These are phyloP conservation scores for Ceratobasidium sp. DNA, from an alignment of 1,284 basidiomycete genomes.

Conservation along the genomic window DNA sequence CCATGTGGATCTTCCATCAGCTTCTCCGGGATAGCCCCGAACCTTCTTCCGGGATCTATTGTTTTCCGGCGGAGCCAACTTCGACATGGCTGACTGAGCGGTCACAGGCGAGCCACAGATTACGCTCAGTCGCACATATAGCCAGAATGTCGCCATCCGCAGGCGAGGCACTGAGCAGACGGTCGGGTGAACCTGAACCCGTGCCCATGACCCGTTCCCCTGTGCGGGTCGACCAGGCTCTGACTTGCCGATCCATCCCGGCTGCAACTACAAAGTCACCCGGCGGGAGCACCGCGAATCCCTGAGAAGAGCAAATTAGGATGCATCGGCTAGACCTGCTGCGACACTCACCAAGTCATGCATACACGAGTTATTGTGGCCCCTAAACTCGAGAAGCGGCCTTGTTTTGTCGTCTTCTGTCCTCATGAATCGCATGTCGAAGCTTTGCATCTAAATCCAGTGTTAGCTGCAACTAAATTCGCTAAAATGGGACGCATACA, in stretches of 20 bases:
- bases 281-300: slow-evolving; percentile 23
- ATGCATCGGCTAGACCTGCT: neutral
- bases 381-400: slow-evolving; percentile 14
- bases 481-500: neutral
- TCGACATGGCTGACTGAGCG: slow-evolving; percentile 17
- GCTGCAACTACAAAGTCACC: slow-evolving; percentile 37
- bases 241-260: slow-evolving; percentile 31
- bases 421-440: slow-evolving; percentile 36
- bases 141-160: slow-evolving; percentile 20
- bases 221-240: slow-evolving; percentile 34
- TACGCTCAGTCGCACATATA: neutral
- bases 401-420: slow-evolving; percentile 24
- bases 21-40: slow-evolving; percentile 15
- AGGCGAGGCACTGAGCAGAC: neutral
- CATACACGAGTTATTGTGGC: slow-evolving; percentile 32
- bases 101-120: neutral
- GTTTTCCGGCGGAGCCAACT: slow-evolving; percentile 21
- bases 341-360: slow-evolving; percentile 27
- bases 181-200: neutral
- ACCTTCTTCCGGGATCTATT: neutral
- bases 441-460: slow-evolving; percentile 13
- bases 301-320: neutral
- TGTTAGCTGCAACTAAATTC: slow-evolving; percentile 5
- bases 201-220: slow-evolving; percentile 18
- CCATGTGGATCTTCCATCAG: slow-evolving; percentile 10